Percentiles rank a stretch among this genome's conserved stretches.
phyloP scores from a whole-genome alignment of 768 basidiomycete genomes.

The Pleurotus djamor region DNA sequence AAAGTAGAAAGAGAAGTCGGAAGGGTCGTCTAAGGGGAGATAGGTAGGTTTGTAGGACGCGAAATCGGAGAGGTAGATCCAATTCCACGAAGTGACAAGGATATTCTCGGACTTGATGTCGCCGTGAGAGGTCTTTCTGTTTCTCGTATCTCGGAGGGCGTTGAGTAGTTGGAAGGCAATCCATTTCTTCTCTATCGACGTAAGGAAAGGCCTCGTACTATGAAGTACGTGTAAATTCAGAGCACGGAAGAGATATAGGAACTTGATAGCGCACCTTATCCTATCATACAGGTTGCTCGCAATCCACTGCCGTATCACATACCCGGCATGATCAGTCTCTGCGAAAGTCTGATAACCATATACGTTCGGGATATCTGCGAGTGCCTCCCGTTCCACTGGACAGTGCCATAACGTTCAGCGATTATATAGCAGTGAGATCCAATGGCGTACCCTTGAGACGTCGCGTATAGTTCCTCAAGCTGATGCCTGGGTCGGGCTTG shows the following conservation, averaged over 20 bases:
- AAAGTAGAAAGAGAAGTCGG: conserved; percentile 98
- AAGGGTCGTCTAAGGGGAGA: conserved; percentile 93
- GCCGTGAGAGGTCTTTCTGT: conserved; percentile 90
- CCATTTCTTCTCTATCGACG: conserved; percentile 95
- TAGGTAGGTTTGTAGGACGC: conserved; percentile 94
- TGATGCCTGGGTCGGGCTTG: conserved; percentile 87
- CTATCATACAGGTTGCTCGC: conserved; percentile 95
- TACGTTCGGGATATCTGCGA: conserved; percentile 84
- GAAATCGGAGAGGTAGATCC: conserved; percentile 95
- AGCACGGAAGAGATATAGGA: not conserved
- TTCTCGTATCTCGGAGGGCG: conserved; percentile 79
- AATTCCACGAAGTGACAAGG: conserved; percentile 94
- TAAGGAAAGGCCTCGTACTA: conserved; percentile 95
- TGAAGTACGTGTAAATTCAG: not conserved
- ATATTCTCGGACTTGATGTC: conserved; percentile 98
- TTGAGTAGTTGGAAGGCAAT: conserved; percentile 91
- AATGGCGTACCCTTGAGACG: conserved; percentile 66
- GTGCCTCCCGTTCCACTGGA: conserved; percentile 80
- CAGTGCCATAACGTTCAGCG: not conserved
- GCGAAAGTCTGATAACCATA: conserved; percentile 87
- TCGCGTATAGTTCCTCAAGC: conserved; percentile 69
- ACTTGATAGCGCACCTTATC: conserved; percentile 68
- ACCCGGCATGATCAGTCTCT: conserved; percentile 96
- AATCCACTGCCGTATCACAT: conserved; percentile 92
- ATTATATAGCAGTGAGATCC: not conserved